Base-by-base conservation (phyloP, 306 rosid species). In the Vigna angularis region DNA sequence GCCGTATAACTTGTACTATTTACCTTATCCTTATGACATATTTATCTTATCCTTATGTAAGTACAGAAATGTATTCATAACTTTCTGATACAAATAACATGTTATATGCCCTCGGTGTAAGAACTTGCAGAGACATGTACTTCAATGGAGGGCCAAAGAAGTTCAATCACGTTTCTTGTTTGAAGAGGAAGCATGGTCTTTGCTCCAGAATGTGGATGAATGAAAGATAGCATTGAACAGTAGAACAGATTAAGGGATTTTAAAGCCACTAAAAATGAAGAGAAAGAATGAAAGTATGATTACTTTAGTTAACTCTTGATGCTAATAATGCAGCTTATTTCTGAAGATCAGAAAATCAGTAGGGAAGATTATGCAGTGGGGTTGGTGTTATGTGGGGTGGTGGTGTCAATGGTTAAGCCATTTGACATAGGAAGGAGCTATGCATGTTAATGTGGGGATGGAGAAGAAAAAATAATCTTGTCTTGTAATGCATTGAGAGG, bases 391-490 rank as follows among this genome's bases (percentile, higher is more conserved):
- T 79, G 48, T 12, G 34, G 40, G 63, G 28, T 26, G 67, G 38
- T 26, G 65, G 40, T 26, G 65, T 22, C 11, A 22, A 36, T 61
- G 32, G 32, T 62, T 4, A 11, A 18, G 1, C 50, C 57, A n/a
- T 22, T 71, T 12, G 73, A 62, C 5, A 6, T 15, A 0, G 52
- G 52, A 32, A 69, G 82, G 44, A 17, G 16, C 51, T 17, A 52
- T 51, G 7, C 0, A 1, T 16, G 75, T 77, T 69, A 57, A 8
- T 59, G 52, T 44, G n/a, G 10, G 71, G n/a, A 79, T 79, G 61
- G 70, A 59, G 16, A 6, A 61, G 59, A 66, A 71, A 8, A 8
- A 61, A 20, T 72, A 62, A 61, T 70, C 66, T 50, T 61, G 66
- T 62, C 61, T 71, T 45, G 9, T 79, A 15, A 72, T 36, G 73